Evolutionary conservation across 1,139 yeast genomes (phyloP), one percentile per base, ranked within the genome.

Genomic region (Pichia cactophila): DNA sequence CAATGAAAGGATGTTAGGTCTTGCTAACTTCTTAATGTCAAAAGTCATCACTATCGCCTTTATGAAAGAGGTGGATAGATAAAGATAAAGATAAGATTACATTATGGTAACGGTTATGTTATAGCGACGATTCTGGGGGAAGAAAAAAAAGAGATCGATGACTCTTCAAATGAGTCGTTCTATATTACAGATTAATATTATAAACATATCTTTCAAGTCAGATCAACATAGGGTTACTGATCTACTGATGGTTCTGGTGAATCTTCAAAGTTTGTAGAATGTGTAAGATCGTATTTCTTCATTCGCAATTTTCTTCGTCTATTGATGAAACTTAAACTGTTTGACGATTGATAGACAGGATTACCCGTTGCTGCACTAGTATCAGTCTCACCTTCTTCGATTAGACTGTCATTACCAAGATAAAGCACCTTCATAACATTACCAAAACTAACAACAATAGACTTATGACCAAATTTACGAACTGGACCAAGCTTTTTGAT

Each of bases 1-100:
- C 48, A 90, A 72, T 2, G 78, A 69, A 54, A 80, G 73, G 53
- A 90, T 87, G 57, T 90, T 92, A 20, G 97, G 96, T 65, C 98
- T 77, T 1, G 87, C 84, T 20, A 87, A 65, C 16, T 75, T 70
- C 46, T 73, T 69, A 45, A 86, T 68, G 57, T 84, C 75, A 61
- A 83, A 80, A 63, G 76, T 72, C 61, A 60, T 60, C 39, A 20
- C 14, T 16, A n/a, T 17, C 11, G 9, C 3, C 9, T 28, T 5
- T 8, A 3, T 28, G 11, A 9, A 11, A 28, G 31, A 28, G 11
- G 11, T 28, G 31, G 9, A 28, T 28, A 6, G 10, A 28, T 5
- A 28, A 8, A 8, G 29, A 28, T 28, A 28, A 28, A 28, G 31
- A 28, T 28, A 28, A 28, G 23, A 23, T 23, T 23, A 23, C 23